Evolutionary conservation across 257 asterid genomes (phyloP), one percentile per base, ranked within the genome.

Genomic region (Fraxinus quadrangulata): DNA sequence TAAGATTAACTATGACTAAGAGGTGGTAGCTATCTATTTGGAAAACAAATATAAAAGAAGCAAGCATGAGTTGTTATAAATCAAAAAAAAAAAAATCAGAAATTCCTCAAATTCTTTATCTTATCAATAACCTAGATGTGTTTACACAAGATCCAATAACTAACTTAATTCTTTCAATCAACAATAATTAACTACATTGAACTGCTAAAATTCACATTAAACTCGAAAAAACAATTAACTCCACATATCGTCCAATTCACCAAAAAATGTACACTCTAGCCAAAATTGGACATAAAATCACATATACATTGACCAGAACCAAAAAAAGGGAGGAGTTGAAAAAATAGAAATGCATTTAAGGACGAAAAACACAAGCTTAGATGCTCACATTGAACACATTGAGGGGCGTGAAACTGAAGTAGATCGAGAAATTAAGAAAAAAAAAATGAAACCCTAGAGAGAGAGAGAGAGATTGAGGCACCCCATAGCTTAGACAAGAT

Each of bases 391-490:
- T 74, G 70, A 56, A 83, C 40, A 71, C 82, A 82, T 74, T 70
- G 82, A 75, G 73, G 80, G 78, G 72, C 72, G 67, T 47, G 28
- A 73, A 70, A 67, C 47, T 75, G 85, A 68, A 79, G 79, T 77
- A 77, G 82, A 82, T 79, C 77, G 80, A 73, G 23, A 45, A 67
- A 78, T 73, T 49, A 42, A 36, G 49, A n/a, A 75, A 26, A 61
- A 61, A 86, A 79, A 76, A 79, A 56, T n/a, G 76, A 84, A 85
- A 83, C 89, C 90, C 93, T 90, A 40, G 80, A 40, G 36, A 74
- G 75, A 72, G 34, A 82, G 78, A 73, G 63, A 67, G 33, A 31
- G 33, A 31, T 68, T 8, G 26, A 21, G 28, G 33, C 66, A 69
- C 23, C 4, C 5, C 30, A 24, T 31, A 63, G 69, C 69, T 26